These are phyloP conservation scores for Yamadazyma pseudoaaseri DNA, from an alignment of 1,139 yeast species.

Conservation along the genomic window DNA sequence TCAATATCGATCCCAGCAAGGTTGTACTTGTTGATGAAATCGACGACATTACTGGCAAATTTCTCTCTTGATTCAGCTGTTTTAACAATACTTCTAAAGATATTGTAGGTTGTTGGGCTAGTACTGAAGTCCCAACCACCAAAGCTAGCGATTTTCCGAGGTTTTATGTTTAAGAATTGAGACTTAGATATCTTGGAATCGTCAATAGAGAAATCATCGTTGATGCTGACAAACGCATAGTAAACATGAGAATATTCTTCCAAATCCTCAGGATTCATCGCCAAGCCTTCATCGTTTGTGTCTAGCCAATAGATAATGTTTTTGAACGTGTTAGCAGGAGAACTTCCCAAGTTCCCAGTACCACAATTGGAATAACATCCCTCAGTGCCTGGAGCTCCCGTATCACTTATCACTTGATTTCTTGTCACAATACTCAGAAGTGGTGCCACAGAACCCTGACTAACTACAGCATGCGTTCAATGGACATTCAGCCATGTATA, in stretches of 20 bases:
- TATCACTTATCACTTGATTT: constrained; percentile 7
- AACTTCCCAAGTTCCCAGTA: constrained; percentile 15
- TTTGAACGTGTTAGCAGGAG: constrained; percentile 12
- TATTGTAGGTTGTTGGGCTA: constrained; percentile 10
- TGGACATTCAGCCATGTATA: constrained; percentile 13
- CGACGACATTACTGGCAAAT: constrained; percentile 15
- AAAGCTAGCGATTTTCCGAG: constrained; percentile 14
- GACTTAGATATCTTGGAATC: constrained; percentile 4
- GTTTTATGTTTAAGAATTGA: constrained; percentile 13
- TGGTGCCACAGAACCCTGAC: constrained; percentile 15
- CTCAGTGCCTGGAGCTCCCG: constrained; percentile 13
- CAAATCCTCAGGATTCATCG: constrained; percentile 11
- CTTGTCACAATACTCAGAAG: constrained; percentile 14
- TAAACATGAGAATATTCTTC: constrained; percentile 15
- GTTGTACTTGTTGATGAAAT: constrained; percentile 12
- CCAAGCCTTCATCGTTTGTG: constrained; percentile 7
- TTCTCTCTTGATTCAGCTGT: constrained; percentile 8
- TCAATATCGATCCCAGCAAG: constrained; percentile 21
- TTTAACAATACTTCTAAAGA: constrained; percentile 12
- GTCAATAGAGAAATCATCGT: constrained; percentile 13
- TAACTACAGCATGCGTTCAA: constrained; percentile 20
- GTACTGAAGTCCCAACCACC: constrained; percentile 17
- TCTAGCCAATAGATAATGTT: constrained; percentile 18
- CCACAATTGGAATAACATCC: constrained; percentile 20
- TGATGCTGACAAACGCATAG: constrained; percentile 17